phyloP scores from a whole-genome alignment of 202 grass and related monocot genomes.

The Panicum hallii region DNA sequence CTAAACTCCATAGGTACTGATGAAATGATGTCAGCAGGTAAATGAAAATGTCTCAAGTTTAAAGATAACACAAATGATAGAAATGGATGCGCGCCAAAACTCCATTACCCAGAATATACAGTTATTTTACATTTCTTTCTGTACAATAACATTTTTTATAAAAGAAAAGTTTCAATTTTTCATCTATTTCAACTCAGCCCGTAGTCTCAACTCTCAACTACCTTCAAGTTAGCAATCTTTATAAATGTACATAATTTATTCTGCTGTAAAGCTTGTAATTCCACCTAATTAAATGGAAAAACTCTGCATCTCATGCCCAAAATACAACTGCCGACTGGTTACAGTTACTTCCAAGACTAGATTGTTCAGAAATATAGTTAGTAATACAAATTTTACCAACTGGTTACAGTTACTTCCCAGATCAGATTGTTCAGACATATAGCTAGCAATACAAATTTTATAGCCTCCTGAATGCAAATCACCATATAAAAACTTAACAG shows the following conservation, averaged over 20 bases:
- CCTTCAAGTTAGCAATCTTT: conserved; percentile 13
- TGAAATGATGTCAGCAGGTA: neutral
- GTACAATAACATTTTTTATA: neutral
- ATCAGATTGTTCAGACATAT: conserved; percentile 28
- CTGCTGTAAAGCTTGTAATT: neutral
- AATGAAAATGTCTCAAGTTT: conserved; percentile 9
- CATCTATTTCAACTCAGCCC: neutral
- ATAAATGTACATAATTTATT: conserved; percentile 1
- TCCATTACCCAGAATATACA: neutral
- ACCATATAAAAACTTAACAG: neutral
- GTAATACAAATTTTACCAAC: neutral
- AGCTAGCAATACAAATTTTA: neutral
- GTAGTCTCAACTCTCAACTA: neutral
- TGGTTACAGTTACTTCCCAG: conserved; percentile 4
- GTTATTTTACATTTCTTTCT: neutral
- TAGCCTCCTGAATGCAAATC: neutral
- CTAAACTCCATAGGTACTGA: conserved; percentile 1
- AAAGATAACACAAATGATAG: neutral
- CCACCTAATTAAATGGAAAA: neutral
- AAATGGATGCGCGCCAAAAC: neutral
- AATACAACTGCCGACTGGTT: neutral
- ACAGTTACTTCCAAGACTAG: neutral
- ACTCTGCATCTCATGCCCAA: neutral
- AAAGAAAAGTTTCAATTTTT: neutral
- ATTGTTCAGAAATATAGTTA: conserved; percentile 21